These are phyloP conservation scores for Haplographium delicatum DNA, from an alignment of 495 filamentous ascomycete genomes.

Conservation along the genomic window DNA sequence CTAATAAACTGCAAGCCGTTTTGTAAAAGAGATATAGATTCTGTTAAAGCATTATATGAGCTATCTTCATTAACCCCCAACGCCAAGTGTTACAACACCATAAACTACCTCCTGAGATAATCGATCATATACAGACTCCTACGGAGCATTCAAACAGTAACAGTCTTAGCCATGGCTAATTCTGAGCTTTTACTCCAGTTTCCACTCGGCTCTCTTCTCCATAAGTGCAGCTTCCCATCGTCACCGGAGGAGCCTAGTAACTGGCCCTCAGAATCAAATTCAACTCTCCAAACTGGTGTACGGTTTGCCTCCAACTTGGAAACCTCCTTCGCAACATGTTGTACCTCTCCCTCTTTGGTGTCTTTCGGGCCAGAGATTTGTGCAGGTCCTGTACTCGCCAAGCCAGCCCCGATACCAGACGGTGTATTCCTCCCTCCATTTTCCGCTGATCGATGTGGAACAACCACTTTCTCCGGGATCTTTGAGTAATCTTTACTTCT, in stretches of 20 bases:
- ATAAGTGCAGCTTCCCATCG: conserved; percentile 55
- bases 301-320: conserved; percentile 48
- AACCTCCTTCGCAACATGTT: conserved; percentile 41
- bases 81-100: too few species aligned
- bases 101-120: too few species aligned
- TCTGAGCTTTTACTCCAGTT: conserved; percentile 50
- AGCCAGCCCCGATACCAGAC: conserved; percentile 54
- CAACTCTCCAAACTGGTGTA: conserved; percentile 55
- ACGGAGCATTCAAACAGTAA: too few species aligned
- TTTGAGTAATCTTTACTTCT: conserved; percentile 16
- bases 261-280: conserved; percentile 57
- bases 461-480: conserved; percentile 17
- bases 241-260: conserved; percentile 55
- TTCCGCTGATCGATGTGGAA: conserved; percentile 8
- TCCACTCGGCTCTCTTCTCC: conserved; percentile 48
- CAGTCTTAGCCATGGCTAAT: conserved; percentile 42
- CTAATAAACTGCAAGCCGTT: too few species aligned
- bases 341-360: conserved; percentile 36
- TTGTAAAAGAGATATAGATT: too few species aligned
- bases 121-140: too few species aligned
- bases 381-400: conserved; percentile 45
- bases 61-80: too few species aligned
- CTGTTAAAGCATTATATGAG: too few species aligned
- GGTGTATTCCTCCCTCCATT: conserved; percentile 24
- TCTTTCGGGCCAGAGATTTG: conserved; percentile 26